Base-by-base conservation (phyloP, 495 filamentous ascomycete genomes). In the Tuber melanosporum region DNA sequence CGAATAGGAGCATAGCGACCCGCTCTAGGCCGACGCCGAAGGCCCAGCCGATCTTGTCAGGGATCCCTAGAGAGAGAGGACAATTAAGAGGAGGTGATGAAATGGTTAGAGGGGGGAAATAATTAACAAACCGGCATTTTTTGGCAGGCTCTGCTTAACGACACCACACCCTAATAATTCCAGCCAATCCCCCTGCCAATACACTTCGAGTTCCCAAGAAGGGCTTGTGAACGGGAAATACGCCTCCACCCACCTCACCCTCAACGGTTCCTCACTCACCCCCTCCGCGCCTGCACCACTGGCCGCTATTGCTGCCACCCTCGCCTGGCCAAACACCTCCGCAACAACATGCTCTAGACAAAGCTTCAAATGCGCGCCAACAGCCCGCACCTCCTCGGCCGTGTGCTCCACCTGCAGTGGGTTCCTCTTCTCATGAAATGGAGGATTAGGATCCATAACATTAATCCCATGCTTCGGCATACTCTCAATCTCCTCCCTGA, bases 181-280 rank as follows among this genome's bases (percentile, higher is more conserved):
- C 9, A 99, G 90, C 95, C 95, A 99, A 80, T 93, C 91, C 62
- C 91, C 94, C 83, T 93, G 90, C 90, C 95, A 98, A 86, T 92
- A 94, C 22, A 99, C 93, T 83, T 99, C 95, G 17, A 99, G 87
- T 80, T 99, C 95, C 93, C 93, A 99, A 0, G 91, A 94, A 0
- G 96, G 95, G 66, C 90, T 92, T 0, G 95, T 99, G 83, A 98
- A 98, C 10, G 95, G 95, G 86, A 99, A 94, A 84, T 97, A 98
- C 5, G 95, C 94, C 83, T 98, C 94, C 5, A 98, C 91, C 95
- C 95, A 99, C 73, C 95, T 90, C 70, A 97, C 89, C 82, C 89
- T 91, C 69, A 98, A 85, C 41, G 94, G 93, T 14, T 86, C 84
- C 19, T 77, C 83, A 72, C 86, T 84, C 14, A 83, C 84, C 73